phyloP scores from a whole-genome alignment of 768 basidiomycete species.

The Mycena sanguinolenta region DNA sequence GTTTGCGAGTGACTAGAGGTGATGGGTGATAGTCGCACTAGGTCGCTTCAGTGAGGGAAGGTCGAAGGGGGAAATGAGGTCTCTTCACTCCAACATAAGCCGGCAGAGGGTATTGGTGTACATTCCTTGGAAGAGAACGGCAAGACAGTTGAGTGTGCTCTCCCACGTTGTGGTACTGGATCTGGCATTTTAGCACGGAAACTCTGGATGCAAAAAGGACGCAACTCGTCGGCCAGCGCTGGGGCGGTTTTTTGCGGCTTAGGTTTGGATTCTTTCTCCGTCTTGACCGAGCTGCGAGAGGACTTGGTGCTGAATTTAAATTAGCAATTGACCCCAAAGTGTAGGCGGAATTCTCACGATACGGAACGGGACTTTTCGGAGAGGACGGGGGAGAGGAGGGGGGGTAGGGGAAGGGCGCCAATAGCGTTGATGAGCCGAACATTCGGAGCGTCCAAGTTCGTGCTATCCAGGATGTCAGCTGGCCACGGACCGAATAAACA shows the following conservation, averaged over 20 bases:
- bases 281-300: conserved; percentile 7
- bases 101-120: conserved; percentile 28
- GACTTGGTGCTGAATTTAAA: background rate
- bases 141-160: conserved; percentile 13
- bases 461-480: conserved; percentile 20
- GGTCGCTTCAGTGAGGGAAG: background rate
- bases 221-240: conserved; percentile 2
- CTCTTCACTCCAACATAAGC: conserved; percentile 29
- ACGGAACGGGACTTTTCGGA: conserved; percentile 17
- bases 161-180: conserved; percentile 2
- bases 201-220: background rate
- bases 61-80: no score
- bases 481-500: background rate
- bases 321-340: background rate
- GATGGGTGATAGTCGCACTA: no score
- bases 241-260: background rate
- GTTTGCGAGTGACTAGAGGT: background rate
- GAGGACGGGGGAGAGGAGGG: background rate
- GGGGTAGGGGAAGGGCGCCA: background rate
- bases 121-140: conserved; percentile 28
- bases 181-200: background rate
- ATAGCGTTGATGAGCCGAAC: background rate
- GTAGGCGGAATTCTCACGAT: conserved; percentile 10
- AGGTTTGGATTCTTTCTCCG: background rate
- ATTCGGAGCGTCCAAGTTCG: conserved; percentile 31